A percentile compares a stretch with the other conserved stretches of the same genome.
Conservation (phyloP, 768 basidiomycete genomes). For the Lactarius trivialis region DNA sequence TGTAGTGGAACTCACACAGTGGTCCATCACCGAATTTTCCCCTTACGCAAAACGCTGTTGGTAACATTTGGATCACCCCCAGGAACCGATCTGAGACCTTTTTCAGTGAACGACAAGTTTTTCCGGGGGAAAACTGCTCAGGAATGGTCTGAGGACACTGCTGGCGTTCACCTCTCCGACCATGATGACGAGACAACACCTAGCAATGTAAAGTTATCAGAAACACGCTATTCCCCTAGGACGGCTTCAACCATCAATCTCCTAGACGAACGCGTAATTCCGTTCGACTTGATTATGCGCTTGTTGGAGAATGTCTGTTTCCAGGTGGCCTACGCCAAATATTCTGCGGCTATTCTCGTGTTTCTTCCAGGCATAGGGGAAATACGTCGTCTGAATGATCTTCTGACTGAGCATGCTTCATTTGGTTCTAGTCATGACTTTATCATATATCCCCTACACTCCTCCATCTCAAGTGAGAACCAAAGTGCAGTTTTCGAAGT, state of each 20-base stretch:
- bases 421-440: slow-evolving; percentile 65
- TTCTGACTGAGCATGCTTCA: slow-evolving; percentile 62
- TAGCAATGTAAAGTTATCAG: slow-evolving; percentile 45
- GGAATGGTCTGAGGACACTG: slow-evolving; percentile 77
- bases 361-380: slow-evolving; percentile 96
- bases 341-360: slow-evolving; percentile 77
- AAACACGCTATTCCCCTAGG: slow-evolving; percentile 71
- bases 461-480: slow-evolving; percentile 85
- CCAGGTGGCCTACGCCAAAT: slow-evolving; percentile 43
- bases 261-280: slow-evolving; percentile 82
- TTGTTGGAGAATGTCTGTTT: slow-evolving; percentile 82
- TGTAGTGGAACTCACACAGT: slow-evolving; percentile 73
- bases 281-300: slow-evolving; percentile 82
- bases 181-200: slow-evolving; percentile 53
- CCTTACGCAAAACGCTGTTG: slow-evolving; percentile 70
- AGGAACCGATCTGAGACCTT: background rate
- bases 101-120: slow-evolving; percentile 55
- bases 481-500: slow-evolving; percentile 88
- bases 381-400: slow-evolving; percentile 82
- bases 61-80: slow-evolving; percentile 25
- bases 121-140: slow-evolving; percentile 51
- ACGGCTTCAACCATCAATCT: slow-evolving; percentile 78
- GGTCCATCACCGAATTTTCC: slow-evolving; percentile 74
- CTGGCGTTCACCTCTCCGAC: slow-evolving; percentile 40
- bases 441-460: slow-evolving; percentile 81